Evolutionary conservation across 371 early-diverging fungal species (phyloP).

Genomic region (Funneliformis caledonium): DNA sequence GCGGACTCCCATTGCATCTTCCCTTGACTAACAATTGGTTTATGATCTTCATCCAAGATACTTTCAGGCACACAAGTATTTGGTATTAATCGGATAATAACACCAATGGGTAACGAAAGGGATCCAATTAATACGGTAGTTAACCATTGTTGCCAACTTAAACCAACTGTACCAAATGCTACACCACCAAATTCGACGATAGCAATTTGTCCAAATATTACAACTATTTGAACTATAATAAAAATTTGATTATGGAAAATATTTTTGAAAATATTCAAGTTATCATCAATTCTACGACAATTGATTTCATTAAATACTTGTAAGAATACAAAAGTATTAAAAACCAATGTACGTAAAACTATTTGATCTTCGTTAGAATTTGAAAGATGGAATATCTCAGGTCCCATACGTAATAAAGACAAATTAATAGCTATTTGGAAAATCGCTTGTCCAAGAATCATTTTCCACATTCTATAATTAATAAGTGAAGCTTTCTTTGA

Average conservation of each 20-base stretch:
- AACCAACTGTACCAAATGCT: conserved; percentile 83
- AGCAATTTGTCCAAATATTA: conserved; percentile 73
- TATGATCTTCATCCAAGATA: conserved; percentile 50
- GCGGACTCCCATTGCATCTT: conserved; percentile 61
- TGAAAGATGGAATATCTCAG: conserved; percentile 66
- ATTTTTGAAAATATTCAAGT: conserved; percentile 85
- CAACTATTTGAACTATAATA: conserved; percentile 70
- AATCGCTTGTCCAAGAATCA: conserved; percentile 87
- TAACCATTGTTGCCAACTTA: conserved; percentile 80
- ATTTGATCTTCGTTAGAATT: conserved; percentile 49
- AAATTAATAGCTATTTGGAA: conserved; percentile 81
- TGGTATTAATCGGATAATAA: conserved; percentile 79
- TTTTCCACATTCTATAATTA: conserved; percentile 86
- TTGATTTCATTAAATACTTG: conserved; percentile 95
- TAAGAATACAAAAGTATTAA: conserved; percentile 94
- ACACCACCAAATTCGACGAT: conserved; percentile 90
- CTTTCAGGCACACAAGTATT: conserved; percentile 43
- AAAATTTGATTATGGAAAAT: conserved; percentile 81
- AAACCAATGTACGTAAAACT: conserved; percentile 81
- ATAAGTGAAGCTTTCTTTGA: conserved; percentile 82
- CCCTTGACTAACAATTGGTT: conserved; percentile 54
- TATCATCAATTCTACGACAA: conserved; percentile 75
- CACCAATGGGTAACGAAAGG: conserved; percentile 86
- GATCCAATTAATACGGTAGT: conserved; percentile 74
- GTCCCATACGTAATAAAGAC: conserved; percentile 63